phyloP scores from a whole-genome alignment of 2,329 filamentous ascomycete genomes.

The Monilinia vaccinii-corymbosi region DNA sequence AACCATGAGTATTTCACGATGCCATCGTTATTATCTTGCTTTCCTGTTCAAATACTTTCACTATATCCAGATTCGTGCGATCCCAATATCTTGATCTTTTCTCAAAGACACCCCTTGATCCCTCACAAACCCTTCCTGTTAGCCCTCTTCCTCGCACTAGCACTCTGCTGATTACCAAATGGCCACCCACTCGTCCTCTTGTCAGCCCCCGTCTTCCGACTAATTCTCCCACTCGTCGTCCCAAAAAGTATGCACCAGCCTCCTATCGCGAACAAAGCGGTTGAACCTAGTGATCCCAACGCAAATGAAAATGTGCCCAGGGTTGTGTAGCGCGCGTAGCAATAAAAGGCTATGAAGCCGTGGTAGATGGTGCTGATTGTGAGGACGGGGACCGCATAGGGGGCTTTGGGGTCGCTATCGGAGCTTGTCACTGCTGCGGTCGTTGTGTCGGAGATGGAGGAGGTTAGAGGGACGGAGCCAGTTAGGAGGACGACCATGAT shows the following conservation, averaged over 20 bases:
- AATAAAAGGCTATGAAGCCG: slow-evolving; percentile 43
- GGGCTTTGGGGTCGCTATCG: slow-evolving; percentile 39
- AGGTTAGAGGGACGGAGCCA: slow-evolving; percentile 50
- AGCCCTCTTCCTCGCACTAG: slow-evolving; percentile 23
- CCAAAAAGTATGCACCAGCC: slow-evolving; percentile 46
- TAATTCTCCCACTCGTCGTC: slow-evolving; percentile 46
- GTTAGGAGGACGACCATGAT: slow-evolving; percentile 51
- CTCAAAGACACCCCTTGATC: background rate
- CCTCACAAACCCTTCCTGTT: slow-evolving; percentile 4
- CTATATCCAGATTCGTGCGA: background rate
- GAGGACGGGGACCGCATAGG: slow-evolving; percentile 51
- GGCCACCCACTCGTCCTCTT: slow-evolving; percentile 59
- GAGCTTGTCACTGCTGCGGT: slow-evolving; percentile 33
- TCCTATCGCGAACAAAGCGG: slow-evolving; percentile 43
- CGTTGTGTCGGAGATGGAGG: slow-evolving; percentile 28
- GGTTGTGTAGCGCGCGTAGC: slow-evolving; percentile 48
- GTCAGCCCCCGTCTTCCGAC: slow-evolving; percentile 54
- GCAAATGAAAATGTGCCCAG: slow-evolving; percentile 42
- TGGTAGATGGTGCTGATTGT: slow-evolving; percentile 52
- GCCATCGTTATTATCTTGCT: background rate
- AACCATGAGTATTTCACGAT: background rate
- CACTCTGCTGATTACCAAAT: slow-evolving; percentile 47
- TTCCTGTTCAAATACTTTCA: background rate
- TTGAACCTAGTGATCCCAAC: slow-evolving; percentile 42
- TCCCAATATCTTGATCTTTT: background rate